Evolutionary conservation across 371 early-diverging fungal species (phyloP).

Genomic region (Syncephalastrum contaminatum): DNA sequence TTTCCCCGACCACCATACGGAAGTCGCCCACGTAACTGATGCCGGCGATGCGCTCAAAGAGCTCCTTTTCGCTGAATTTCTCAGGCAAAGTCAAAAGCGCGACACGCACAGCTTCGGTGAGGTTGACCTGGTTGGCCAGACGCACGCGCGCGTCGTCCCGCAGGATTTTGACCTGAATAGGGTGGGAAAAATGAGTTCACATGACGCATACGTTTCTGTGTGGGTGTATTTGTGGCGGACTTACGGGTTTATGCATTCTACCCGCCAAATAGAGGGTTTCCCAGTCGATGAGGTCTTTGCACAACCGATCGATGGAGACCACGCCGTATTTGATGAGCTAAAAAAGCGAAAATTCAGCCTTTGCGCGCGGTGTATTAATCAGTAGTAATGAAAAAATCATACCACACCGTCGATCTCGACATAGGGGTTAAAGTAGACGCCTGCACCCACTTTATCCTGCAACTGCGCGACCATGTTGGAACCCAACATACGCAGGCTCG

Average conservation of each 20-base stretch:
- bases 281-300: slow-evolving; percentile 91
- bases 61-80: slow-evolving; percentile 77
- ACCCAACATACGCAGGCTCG: slow-evolving; percentile 69
- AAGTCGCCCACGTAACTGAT: slow-evolving; percentile 93
- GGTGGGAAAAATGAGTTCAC: not conserved
- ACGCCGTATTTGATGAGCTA: slow-evolving; percentile 95
- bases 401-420: slow-evolving; percentile 84
- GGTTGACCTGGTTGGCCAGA: slow-evolving; percentile 84
- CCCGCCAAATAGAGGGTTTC: slow-evolving; percentile 94
- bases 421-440: slow-evolving; percentile 95
- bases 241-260: slow-evolving; percentile 95
- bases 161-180: slow-evolving; percentile 68
- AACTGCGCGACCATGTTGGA: slow-evolving; percentile 69
- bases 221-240: slow-evolving; percentile 8
- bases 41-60: slow-evolving; percentile 83
- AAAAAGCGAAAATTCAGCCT: not conserved
- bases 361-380: too few relatives aligned
- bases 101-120: slow-evolving; percentile 82
- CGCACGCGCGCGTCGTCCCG: slow-evolving; percentile 87
- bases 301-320: slow-evolving; percentile 82
- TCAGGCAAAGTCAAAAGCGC: slow-evolving; percentile 84
- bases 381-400: slow-evolving; percentile 17
- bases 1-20: slow-evolving; percentile 91
- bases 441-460: slow-evolving; percentile 88
- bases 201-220: not conserved